Base-by-base conservation (phyloP, 2,329 filamentous ascomycete genomes). In the Cryphonectria nitschkei region DNA sequence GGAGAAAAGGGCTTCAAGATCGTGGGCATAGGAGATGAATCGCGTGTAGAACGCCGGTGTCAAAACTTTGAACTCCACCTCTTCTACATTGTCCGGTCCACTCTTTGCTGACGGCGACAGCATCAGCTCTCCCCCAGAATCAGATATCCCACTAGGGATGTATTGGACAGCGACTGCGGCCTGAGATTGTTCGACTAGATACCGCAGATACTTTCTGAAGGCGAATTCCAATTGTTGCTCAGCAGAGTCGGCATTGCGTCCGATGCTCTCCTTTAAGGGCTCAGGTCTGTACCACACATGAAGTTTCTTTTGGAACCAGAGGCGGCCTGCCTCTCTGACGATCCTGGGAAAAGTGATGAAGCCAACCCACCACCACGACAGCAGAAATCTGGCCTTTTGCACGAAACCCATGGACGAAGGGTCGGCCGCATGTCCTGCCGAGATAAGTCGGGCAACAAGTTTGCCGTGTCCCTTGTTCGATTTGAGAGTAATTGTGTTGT, bases 1-100 rank as follows among this genome's bases (percentile, higher is more conserved):
- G 71, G 85, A 84, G 69, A 89, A 87, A 41, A 92, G 81, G 0
- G 88, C 89, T 74, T 91, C 88, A 26, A 88, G 83, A 32, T 88
- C 87, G 75, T 90, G 84, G 0, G 86, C 82, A 76, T 93, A 92
- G 73, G 87, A 84, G 0, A 89, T 83, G 64, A 93, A 89, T 39
- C 90, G 85, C 16, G 87, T 84, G 80, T 93, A 93, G 76, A 93
- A 93, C 0, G 81, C 82, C 0, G 91, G 90, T 0, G 88, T 90
- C 29, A 91, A 78, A 5, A 93, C 81, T 68, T 85, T 85, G 64
- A 93, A 80, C 60, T 87, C 86, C 7, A 92, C 66, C 0, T 84
- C 78, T 32, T 84, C 79, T 9, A 65, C 54, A 72, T 66, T 16
- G 64, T 74, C 68, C 1, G 75, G 67, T 14, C 71, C 68, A 19